Evolutionary conservation across 139 green algal genomes (phyloP), one percentile per base, ranked within the genome.

Genomic region (Chlorella vulgaris): DNA sequence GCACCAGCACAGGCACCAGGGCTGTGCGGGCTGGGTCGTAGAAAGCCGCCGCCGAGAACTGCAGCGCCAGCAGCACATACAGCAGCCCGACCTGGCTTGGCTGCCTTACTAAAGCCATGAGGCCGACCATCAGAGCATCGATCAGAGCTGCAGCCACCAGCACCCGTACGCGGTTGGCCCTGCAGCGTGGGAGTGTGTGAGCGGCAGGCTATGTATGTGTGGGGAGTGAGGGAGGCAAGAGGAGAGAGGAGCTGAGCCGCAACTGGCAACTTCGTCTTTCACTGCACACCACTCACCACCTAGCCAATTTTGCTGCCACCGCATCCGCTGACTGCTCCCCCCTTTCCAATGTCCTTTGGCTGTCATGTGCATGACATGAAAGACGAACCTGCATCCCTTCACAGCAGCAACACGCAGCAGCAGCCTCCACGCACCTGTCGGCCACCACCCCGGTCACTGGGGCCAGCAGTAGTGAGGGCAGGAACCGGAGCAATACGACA

Each of bases 361-460:
- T n/a, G n/a, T n/a, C n/a, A n/a, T n/a, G n/a, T n/a, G n/a, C n/a
- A n/a, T n/a, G n/a, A n/a, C n/a, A n/a, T n/a, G n/a, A n/a, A n/a
- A n/a, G n/a, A n/a, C n/a, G n/a, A n/a, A n/a, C n/a, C n/a, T n/a
- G n/a, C n/a, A n/a, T n/a, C n/a, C n/a, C n/a, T n/a, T n/a, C n/a
- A n/a, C n/a, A 58, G 38, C 19, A 65, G 21, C 31, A 31, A 15
- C 10, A 29, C 31, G n/a, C 7, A 2, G 10, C 1, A 1, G 1
- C 19, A 8, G 7, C 19, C 26, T 28, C 2, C 22, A 0, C 79
- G 1, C 28, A 83, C 82, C 86, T 86, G 80, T 91, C 88, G 35
- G 88, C 88, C 26, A 91, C 82, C 43, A 91, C 83, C 29, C 88
- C 88, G 58, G 74, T 80, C 3, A 84, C 33, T 22, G 86, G 86